Percentiles rank a stretch among this genome's conserved stretches.
phyloP scores from a whole-genome alignment of 441 rosid genomes.

The Pelargonium cotyledonis region DNA sequence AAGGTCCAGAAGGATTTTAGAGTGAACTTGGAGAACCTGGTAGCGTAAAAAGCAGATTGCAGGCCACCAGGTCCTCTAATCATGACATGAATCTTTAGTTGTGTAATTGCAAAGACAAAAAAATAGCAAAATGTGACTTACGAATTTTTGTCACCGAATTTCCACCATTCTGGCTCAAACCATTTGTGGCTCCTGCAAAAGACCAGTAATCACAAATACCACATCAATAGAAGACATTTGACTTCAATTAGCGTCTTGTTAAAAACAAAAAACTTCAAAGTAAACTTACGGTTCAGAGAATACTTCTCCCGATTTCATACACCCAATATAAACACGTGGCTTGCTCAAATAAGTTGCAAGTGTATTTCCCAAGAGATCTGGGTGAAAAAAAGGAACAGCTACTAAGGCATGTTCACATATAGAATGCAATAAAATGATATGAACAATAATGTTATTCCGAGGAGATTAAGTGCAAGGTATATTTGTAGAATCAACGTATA shows the following conservation, averaged over 20 bases:
- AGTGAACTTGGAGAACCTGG: too few relatives aligned
- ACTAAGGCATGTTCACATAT: neutral
- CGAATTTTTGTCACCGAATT: conserved; percentile 91
- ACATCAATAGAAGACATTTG: neutral
- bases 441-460: neutral
- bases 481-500: too few relatives aligned
- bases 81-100: neutral
- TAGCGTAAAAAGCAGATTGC: too few relatives aligned
- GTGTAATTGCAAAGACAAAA: too few relatives aligned
- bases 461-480: neutral
- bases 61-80: neutral
- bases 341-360: conserved; percentile 64
- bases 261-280: neutral
- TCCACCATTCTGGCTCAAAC: conserved; percentile 99
- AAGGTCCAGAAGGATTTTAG: too few relatives aligned
- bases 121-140: conserved; percentile 34
- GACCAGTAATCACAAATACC: neutral
- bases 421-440: neutral
- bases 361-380: conserved; percentile 74
- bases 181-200: conserved; percentile 74
- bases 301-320: conserved; percentile 98
- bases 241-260: neutral
- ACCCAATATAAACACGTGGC: conserved; percentile 86
- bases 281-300: conserved; percentile 79
- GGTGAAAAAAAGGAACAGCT: neutral